Conservation (phyloP, 345 rosid genomes). For the Eucalyptus urophylla region DNA sequence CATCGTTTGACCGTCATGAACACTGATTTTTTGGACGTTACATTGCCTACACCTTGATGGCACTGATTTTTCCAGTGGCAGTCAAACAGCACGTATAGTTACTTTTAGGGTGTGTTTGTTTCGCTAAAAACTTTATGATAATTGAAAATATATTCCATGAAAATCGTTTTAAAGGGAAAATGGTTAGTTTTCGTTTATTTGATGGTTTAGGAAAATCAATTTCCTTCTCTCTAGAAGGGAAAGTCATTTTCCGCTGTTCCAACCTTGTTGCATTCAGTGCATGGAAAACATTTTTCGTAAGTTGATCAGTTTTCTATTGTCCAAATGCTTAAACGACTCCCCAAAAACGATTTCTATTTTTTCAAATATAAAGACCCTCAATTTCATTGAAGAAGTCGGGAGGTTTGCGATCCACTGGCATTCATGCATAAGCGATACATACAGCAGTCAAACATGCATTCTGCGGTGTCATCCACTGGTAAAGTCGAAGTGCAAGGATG, state of each 20-base stretch:
- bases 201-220: neutral
- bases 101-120: neutral
- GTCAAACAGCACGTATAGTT: neutral
- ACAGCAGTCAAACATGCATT: neutral
- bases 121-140: neutral
- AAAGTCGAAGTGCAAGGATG: neutral
- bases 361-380: neutral
- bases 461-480: neutral
- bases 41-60: neutral
- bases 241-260: rapidly evolving
- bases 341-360: rapidly evolving
- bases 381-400: neutral
- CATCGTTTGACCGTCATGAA: neutral
- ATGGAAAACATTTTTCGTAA: neutral
- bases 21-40: neutral
- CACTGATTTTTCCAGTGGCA: neutral
- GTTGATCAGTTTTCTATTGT: neutral
- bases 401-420: neutral
- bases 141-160: no score
- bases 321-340: neutral
- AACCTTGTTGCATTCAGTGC: neutral
- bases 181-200: neutral
- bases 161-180: neutral
- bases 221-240: rapidly evolving
- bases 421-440: neutral